Base-by-base conservation (phyloP, 176 grass and related monocot species). In the Saccharum spontaneum region DNA sequence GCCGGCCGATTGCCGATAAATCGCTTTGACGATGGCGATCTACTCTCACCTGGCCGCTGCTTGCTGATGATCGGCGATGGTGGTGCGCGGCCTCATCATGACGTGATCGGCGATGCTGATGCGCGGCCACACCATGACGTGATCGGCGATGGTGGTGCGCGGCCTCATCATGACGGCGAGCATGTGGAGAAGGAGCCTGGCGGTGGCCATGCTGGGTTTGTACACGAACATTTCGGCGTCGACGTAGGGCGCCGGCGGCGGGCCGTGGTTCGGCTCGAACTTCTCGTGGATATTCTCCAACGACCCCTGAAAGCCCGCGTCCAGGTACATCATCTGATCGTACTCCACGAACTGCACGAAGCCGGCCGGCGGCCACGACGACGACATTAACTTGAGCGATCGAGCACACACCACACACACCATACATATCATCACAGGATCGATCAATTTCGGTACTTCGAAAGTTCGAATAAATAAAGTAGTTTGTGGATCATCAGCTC, bases 321-420 rank as follows among this genome's bases (percentile, higher is more conserved):
- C 94, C 5, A 97, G 89, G 87, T 97, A 97, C 17, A 92, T 75
- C 68, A 97, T 90, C 89, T 90, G 88, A 79, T 97, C 75, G 44
- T 90, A 94, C 83, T 97, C 89, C 5, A 94, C 85, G 17, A 97
- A 92, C 94, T 97, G 67, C 41, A 18, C 7, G 2, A 75, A 38
- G 37, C 17, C 18, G 7, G 15, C 14, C 48, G 15, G 48, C 48
- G 48, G 14, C 16, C 16, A 54, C 50, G 50, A 54, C 50, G 17
- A 8, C 5, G 17, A 18, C 15, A 18, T 52, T 4, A 52, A 52
- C 17, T 52, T 52, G 14, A 52, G 49, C 49, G 16, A 52, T 17
- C 49, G 16, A 17, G 48, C n/a, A n/a, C n/a, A n/a, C n/a, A n/a
- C n/a, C 3, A 49, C 46, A 49, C 4, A 52, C 49, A 52, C 49